These are phyloP conservation scores for Fraxinus paxiana DNA, from an alignment of 305 asterid species.

Conservation along the genomic window DNA sequence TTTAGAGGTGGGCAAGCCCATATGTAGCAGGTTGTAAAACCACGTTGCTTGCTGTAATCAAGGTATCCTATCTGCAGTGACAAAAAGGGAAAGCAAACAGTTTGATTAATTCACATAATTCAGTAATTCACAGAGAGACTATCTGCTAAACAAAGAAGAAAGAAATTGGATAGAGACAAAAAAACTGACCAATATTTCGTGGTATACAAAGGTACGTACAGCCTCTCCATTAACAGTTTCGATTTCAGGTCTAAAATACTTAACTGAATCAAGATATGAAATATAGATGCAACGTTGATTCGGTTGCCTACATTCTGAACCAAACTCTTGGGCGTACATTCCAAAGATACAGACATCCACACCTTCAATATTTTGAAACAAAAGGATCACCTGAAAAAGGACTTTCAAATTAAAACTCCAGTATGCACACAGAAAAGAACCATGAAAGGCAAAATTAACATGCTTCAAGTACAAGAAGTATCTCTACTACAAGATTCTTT, in stretches of 20 bases:
- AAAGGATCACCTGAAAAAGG: constrained; percentile 51
- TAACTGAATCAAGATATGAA: constrained; percentile 76
- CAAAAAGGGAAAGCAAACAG: constrained; percentile 8
- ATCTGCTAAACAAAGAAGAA: constrained; percentile 9
- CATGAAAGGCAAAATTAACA: not conserved
- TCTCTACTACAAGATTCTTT: not conserved
- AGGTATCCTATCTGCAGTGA: constrained; percentile 68
- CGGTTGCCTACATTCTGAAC: constrained; percentile 67
- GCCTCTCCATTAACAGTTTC: constrained; percentile 51
- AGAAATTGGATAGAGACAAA: not conserved
- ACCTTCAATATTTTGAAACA: constrained; percentile 72
- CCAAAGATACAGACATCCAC: constrained; percentile 64
- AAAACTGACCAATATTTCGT: constrained; percentile 57
- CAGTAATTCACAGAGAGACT: constrained; percentile 16
- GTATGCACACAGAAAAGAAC: not conserved
- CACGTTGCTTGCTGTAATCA: constrained; percentile 68
- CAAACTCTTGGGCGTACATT: constrained; percentile 78
- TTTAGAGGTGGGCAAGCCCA: constrained; percentile 81
- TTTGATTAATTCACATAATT: constrained; percentile 16
- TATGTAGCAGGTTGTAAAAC: constrained; percentile 64
- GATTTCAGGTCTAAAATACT: constrained; percentile 65
- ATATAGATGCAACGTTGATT: constrained; percentile 64
- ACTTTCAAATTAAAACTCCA: constrained; percentile 19
- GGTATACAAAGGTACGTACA: constrained; percentile 71
- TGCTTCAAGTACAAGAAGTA: not conserved